These are phyloP conservation scores for Cutaneotrichosporon arboriforme DNA, from an alignment of 1,284 basidiomycete genomes.

Conservation along the genomic window DNA sequence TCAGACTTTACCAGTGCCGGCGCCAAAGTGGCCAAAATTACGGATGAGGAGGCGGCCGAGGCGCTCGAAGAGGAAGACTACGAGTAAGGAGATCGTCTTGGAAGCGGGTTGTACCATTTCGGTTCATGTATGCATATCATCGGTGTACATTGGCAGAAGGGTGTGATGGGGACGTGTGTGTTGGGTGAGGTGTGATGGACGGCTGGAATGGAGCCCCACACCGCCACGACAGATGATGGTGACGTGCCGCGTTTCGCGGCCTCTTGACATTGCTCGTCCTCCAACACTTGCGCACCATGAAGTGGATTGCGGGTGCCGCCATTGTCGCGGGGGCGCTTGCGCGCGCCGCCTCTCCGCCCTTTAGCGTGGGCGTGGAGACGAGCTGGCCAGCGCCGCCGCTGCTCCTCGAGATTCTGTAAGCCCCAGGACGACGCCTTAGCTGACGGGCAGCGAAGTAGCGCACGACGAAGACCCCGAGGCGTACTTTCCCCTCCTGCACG, in stretches of 20 bases:
- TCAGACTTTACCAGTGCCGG: slow-evolving; percentile 40
- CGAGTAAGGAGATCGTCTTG: slow-evolving; percentile 4
- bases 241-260: background rate
- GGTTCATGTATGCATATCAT: background rate
- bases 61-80: slow-evolving; percentile 34
- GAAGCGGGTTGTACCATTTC: background rate
- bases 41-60: slow-evolving; percentile 36
- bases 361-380: slow-evolving; percentile 70
- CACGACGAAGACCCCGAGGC: slow-evolving; percentile 60
- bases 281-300: slow-evolving; percentile 12
- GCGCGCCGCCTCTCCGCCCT: slow-evolving; percentile 56
- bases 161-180: too few relatives aligned
- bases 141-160: background rate
- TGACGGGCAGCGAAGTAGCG: slow-evolving; percentile 54
- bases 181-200: background rate
- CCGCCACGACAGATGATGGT: background rate
- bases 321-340: slow-evolving; percentile 2
- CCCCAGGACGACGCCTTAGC: slow-evolving; percentile 13
- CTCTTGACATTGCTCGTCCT: background rate
- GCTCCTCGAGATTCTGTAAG: slow-evolving; percentile 76
- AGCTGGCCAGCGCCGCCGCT: slow-evolving; percentile 72
- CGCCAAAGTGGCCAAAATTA: slow-evolving; percentile 28
- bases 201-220: background rate
- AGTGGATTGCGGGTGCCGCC: slow-evolving; percentile 11
- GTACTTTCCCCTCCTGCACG: slow-evolving; percentile 65